Base-by-base conservation (phyloP, 2,329 filamentous ascomycete genomes). In the Dothideomycetidae sp. region DNA sequence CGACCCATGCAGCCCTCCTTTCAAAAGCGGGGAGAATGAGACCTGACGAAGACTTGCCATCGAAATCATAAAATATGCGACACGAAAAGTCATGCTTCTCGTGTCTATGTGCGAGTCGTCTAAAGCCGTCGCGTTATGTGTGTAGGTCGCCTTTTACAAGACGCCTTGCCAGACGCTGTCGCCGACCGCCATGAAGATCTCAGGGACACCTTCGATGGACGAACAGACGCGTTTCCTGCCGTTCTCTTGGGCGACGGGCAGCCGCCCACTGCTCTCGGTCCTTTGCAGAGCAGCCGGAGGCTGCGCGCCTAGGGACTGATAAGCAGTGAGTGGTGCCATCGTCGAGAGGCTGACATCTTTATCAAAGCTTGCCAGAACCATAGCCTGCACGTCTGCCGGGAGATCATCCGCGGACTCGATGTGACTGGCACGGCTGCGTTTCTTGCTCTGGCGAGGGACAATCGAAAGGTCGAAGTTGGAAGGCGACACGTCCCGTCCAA, bases 191-290 rank as follows among this genome's bases (percentile, higher is more conserved):
- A 38, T 33, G 30, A 31, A 38, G 15, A 38, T 21, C 5, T 38
- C 36, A n/a, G 36, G 36, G 7, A 33, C 30, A 13, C 44, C 43
- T n/a, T 26, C 21, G 17, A 28, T 33, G 21, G 49, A 52, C 39
- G 50, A 53, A 42, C 53, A 56, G 17, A 47, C 50, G 9, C 53
- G 43, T 44, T 56, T 56, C 42, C 50, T 52, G 38, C 53, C 53
- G 19, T 52, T 48, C 26, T 48, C 43, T 41, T 51, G 53, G 33
- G 50, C 46, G 13, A 55, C 46, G 5, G 53, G 49, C 11, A 53
- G 35, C 23, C 52, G 42, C 13, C 19, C 36, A 19, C 36, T 44
- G 29, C 42, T 41, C 5, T 46, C 44, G 18, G 41, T 42, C 31
- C 47, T 39, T 23, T 42, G 33, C 15, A 49, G 39, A 10, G 44